A percentile compares a stretch with the other conserved stretches of the same genome.
phyloP scores from a whole-genome alignment of 2,329 filamentous ascomycete species.

The Elsinoe ampelina region DNA sequence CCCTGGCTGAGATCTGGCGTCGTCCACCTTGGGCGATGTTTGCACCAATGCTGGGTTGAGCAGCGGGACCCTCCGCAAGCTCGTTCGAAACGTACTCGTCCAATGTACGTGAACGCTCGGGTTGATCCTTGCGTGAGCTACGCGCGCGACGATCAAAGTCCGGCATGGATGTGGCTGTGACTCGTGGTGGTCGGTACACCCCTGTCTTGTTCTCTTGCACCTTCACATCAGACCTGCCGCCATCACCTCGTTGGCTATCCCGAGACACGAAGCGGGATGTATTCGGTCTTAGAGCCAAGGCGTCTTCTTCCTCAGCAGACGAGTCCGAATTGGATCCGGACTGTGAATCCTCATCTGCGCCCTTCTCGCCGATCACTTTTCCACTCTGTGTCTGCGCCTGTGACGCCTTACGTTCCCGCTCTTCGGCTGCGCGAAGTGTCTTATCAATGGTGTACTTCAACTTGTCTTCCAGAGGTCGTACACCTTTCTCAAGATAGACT shows the following conservation, averaged over 20 bases:
- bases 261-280: constrained; percentile 34
- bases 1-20: constrained; percentile 64
- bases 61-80: constrained; percentile 68
- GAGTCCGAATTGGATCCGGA: constrained; percentile 32
- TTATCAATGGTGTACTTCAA: constrained; percentile 95
- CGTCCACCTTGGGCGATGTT: constrained; percentile 71
- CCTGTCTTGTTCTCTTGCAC: constrained; percentile 44
- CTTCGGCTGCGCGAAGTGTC: constrained; percentile 77
- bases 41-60: constrained; percentile 83
- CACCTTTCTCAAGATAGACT: constrained; percentile 88
- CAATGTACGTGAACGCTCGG: constrained; percentile 69
- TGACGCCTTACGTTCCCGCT: constrained; percentile 47
- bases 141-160: constrained; percentile 41
- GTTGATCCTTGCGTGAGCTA: constrained; percentile 54
- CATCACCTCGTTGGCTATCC: constrained; percentile 23
- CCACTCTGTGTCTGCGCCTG: constrained; percentile 22
- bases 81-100: constrained; percentile 88
- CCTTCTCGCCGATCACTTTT: constrained; percentile 22
- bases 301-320: constrained; percentile 38
- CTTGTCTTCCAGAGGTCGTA: constrained; percentile 79
- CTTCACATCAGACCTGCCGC: constrained; percentile 22
- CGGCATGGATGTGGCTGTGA: constrained; percentile 72
- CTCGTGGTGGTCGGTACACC: constrained; percentile 80
- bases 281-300: constrained; percentile 55
- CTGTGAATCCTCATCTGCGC: constrained; percentile 27